Evolutionary conservation across 2,329 filamentous ascomycete genomes (phyloP), one percentile per base, ranked within the genome.

Genomic region (Byssothecium circinans): DNA sequence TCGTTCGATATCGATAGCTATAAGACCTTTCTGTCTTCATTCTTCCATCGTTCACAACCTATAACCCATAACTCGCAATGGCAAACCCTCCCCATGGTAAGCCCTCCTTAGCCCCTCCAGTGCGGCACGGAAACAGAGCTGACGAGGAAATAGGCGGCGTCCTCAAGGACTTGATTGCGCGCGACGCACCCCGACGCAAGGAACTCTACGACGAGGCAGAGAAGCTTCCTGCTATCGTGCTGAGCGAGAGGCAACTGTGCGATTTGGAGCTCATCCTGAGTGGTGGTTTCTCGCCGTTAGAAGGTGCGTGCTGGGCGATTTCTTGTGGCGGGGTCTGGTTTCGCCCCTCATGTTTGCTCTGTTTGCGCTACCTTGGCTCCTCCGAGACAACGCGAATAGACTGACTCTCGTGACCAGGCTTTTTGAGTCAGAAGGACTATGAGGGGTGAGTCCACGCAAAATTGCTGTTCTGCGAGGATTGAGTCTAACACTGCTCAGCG

Each of bases 391-490:
- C 30, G 19, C 8, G 8, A 14, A 34, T 17, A 30, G 37, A 47
- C 57, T 64, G 41, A 64, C 48, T 33, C 10, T 33, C 18, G 20
- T 41, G 8, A 25, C n/a, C 54, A 95, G 90, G 91, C 67, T 99
- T 99, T 80, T 87, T 99, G 88, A 96, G 84, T 74, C 85, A 99
- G 81, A 87, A 90, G 76, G 94, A 99, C 76, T 99, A 96, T 81
- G 88, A 95, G 75, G 86, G 88, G 89, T 92, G 82, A 60, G 81
- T 30, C 12, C 12, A 12, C 18, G 22, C 6, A 14, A 4, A n/a
- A 11, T 6, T 20, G 18, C 43, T 8, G 6, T 11, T 17, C 5
- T 19, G 17, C 23, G 23, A 2, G 22, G 27, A 4, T 11, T 17
- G 18, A 32, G 30, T 10, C 56, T 58, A 46, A 58, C 38, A 27